Evolutionary conservation across 768 basidiomycete genomes (phyloP), one percentile per base, ranked within the genome.

Genomic region (Thelephora aurantiotincta): DNA sequence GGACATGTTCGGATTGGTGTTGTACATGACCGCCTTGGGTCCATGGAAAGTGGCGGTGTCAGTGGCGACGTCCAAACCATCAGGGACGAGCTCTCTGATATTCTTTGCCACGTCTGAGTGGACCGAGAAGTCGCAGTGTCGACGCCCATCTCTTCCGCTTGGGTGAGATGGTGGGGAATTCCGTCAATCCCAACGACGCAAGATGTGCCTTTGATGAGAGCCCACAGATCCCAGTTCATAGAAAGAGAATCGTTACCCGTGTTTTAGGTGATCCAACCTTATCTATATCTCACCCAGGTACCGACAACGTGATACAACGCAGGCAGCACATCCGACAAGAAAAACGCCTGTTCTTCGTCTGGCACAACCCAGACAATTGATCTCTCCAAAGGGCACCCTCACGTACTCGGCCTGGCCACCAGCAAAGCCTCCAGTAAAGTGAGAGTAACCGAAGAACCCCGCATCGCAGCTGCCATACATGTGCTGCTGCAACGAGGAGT

Each of bases 391-490:
- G 0, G 81, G 83, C 2, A 87, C 77, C 30, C 80, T 70, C 3
- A 80, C 78, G 54, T 78, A 85, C 59, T 87, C 83, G 0, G 83
- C 78, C 57, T 87, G 84, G 0, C 82, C 84, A 16, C 77, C 84
- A 4, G 84, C 71, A 60, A 78, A 82, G 11, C 83, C 82, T 4
- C 81, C 79, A 0, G 78, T 77, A 53, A 84, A 73, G 59, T 81
- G 80, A n/a, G 75, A 74, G 58, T 79, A 79, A 0, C 80, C 80
- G 54, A 80, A 80, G 65, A 82, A 78, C 0, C 80, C 82, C 0
- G 81, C 81, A 56, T 81, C 77, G 23, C 75, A 67, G 49, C 77
- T 73, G 7, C 80, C 80, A 55, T 78, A 82, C 72, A 82, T 71
- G 13, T 66, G 64, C 36, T 75, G 72, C 53, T 72, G 67, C 6